These are phyloP conservation scores for Raphanus raphanistrum DNA, from an alignment of 345 rosid genomes.

Conservation along the genomic window DNA sequence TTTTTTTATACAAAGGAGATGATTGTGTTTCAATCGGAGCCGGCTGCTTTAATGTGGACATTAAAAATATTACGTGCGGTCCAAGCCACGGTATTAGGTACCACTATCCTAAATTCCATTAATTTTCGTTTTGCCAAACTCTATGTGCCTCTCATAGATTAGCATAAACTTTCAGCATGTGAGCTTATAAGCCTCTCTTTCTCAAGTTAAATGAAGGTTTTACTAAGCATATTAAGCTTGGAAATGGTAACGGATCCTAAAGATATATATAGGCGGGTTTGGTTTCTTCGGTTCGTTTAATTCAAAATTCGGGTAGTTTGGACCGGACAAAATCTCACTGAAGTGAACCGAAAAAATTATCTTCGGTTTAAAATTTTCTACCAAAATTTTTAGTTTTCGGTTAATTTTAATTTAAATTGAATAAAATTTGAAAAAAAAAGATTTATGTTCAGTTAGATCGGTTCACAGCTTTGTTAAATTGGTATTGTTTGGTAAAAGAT, in stretches of 20 bases:
- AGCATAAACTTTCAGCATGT: conserved; percentile 3
- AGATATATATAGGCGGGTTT: background rate
- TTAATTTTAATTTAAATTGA: too few species aligned
- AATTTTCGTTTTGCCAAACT: conserved; percentile 19
- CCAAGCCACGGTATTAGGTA: conserved; percentile 97
- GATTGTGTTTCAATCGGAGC: conserved; percentile 85
- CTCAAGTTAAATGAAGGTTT: background rate
- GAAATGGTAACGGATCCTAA: background rate
- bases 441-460: too few species aligned
- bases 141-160: conserved; percentile 10
- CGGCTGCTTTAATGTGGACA: conserved; percentile 72
- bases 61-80: conserved; percentile 79
- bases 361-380: too few species aligned
- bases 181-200: background rate
- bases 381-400: background rate
- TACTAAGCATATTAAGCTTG: background rate
- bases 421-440: too few species aligned
- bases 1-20: conserved; percentile 54
- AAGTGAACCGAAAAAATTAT: background rate
- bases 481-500: too few species aligned
- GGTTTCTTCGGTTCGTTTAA: background rate
- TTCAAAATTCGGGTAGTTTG: background rate
- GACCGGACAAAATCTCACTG: background rate
- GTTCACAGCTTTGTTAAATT: background rate
- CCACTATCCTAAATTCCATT: background rate